Percentiles rank a stretch among this genome's conserved stretches.
phyloP scores from a whole-genome alignment of 2,329 filamentous ascomycete genomes.

The Nigrospora sphaerica region DNA sequence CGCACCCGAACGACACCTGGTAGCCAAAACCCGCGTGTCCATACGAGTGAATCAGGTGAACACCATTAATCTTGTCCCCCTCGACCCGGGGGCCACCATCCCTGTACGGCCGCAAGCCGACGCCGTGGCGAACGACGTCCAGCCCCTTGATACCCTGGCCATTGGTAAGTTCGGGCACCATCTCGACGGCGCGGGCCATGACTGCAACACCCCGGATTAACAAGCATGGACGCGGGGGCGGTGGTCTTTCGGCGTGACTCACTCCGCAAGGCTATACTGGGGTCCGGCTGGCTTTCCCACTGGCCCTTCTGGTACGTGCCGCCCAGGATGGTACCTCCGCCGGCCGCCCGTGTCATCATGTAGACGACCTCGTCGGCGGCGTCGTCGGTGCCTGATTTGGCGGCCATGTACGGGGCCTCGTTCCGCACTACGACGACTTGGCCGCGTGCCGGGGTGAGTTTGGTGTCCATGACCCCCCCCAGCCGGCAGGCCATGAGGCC shows the following conservation, averaged over 20 bases:
- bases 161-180: constrained; percentile 56
- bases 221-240: no score
- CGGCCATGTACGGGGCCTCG: constrained; percentile 62
- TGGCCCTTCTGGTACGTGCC: constrained; percentile 74
- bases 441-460: constrained; percentile 69
- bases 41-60: constrained; percentile 71
- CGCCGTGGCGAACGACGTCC: constrained; percentile 71
- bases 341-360: constrained; percentile 71
- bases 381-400: constrained; percentile 67
- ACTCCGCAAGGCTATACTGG: constrained; percentile 66
- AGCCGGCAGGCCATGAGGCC: constrained; percentile 69
- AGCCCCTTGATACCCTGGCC: constrained; percentile 66
- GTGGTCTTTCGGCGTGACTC: no score
- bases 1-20: constrained; percentile 62
- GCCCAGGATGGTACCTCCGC: constrained; percentile 81
- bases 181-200: constrained; percentile 67
- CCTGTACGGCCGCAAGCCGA: constrained; percentile 72
- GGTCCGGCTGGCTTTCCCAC: constrained; percentile 75
- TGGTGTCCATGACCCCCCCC: constrained; percentile 72
- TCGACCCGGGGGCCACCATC: constrained; percentile 70
- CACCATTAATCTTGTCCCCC: constrained; percentile 58
- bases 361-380: constrained; percentile 67
- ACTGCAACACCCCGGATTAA: constrained; percentile 24
- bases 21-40: constrained; percentile 77
- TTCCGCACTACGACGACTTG: constrained; percentile 83